Base-by-base conservation (phyloP, 352 stramenopile species). In the Elongisporangium senticosum region DNA sequence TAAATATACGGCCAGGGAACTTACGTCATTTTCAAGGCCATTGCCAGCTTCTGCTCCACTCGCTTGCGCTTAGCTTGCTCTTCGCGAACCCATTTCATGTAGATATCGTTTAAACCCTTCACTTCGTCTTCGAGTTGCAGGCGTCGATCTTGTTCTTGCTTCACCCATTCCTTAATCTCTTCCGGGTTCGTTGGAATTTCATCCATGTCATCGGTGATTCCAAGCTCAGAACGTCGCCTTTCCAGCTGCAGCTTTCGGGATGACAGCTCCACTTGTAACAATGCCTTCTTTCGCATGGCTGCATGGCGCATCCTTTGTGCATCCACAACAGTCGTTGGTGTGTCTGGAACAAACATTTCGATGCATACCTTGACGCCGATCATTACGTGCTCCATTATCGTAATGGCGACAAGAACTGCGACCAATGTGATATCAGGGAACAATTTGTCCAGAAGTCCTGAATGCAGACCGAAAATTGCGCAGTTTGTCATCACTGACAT, bases 401-500 rank as follows among this genome's bases (percentile, higher is more conserved):
- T 73, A 4, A 93, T 65, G 2, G 65, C 69, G 7, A 93, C 62
- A 7, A 95, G 58, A 13, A 79, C 76, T 2, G 67, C 77, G 5
- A 70, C 81, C 39, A 82, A 82, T 11, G 79, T 86, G 50, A 92
- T 73, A 8, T 69, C 72, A 2, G 85, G 83, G 51, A 88, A 90
- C 0, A 95, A 49, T 37, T 69, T 75, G 63, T 87, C 74, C 49
- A 95, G 68, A 39, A 95, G 69, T n/a, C 85, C 83, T 20, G 81
- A 96, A 52, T 97, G 89, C 58, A 98, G 86, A 0, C 90, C 90
- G 68, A 98, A 96, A 55, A 98, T 89, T 23, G 93, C 83, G 67
- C 89, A 97, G 75, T 99, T 99, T 1, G 94, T 98, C 61, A 97
- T 71, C 39, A 98, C 92, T 15, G 89, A 95, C 43, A 96, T 60